Base-by-base conservation (phyloP, 257 asterid species). In the Handroanthus guayacan region DNA sequence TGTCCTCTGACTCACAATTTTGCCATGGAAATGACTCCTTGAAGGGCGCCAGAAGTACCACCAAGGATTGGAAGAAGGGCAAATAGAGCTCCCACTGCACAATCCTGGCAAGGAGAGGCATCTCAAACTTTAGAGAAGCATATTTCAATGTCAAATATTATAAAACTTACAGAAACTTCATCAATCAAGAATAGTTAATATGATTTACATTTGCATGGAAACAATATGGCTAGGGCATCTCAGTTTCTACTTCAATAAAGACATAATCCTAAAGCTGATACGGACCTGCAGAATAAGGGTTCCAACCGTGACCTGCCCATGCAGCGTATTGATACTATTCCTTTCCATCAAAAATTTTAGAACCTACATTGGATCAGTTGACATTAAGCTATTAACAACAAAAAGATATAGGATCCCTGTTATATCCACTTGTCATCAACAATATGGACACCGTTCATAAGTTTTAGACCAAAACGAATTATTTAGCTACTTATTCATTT, bases 11-110 rank as follows among this genome's bases (percentile, higher is more conserved):
- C 97, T 87, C 82, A 92, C 97, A 86, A 68, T 78, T 89, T 92
- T 75, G 84, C 67, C 89, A 92, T 85, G 84, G 93, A 90, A 75
- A 88, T 61, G 65, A 90, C 73, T 84, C 97, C 97, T 75, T 87
- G 89, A 74, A 92, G 82, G 76, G 90, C 91, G 64, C 92, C 94
- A 73, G 97, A 89, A 66, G 96, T 87, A 76, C 97, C 96, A 78
- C 93, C 96, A 74, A 90, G 91, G 78, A 92, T 89, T 58, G 97
- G 97, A 78, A 92, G 93, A 84, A 92, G 88, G 62, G 97, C 93
- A 82, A 92, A 92, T 67, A 92, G 84, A 90, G 90, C 86, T 71
- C 96, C 96, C 52, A 92, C 93, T 38, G 93, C 87, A 82, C 97
- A 92, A 83, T 92, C 97, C 97, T 90, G 93, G 76, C 44, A 83